These are phyloP conservation scores for Fraxinus cuspidata DNA, from an alignment of 257 asterid species.

Conservation along the genomic window DNA sequence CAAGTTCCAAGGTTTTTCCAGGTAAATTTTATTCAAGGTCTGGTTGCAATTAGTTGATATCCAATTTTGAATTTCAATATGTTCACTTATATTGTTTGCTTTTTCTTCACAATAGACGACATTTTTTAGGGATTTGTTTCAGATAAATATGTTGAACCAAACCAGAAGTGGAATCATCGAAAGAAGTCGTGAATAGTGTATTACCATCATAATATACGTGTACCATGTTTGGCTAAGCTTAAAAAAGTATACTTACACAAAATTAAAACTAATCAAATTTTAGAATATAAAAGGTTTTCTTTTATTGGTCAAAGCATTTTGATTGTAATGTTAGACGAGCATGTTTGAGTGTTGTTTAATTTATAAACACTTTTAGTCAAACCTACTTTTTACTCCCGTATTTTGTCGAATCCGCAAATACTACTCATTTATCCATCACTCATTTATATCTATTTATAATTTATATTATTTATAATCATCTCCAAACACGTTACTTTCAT, in stretches of 20 bases:
- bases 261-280: neutral
- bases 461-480: too few species aligned
- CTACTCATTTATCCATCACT: too few species aligned
- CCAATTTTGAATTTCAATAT: neutral
- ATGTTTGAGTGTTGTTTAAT: too few species aligned
- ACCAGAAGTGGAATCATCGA: neutral
- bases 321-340: neutral
- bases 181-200: neutral
- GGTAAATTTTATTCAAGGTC: constrained; percentile 49
- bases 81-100: constrained; percentile 1
- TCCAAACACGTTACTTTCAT: too few species aligned
- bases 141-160: neutral
- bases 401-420: too few species aligned
- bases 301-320: neutral
- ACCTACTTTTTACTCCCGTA: too few species aligned
- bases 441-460: too few species aligned
- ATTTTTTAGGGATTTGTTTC: neutral
- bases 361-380: too few species aligned
- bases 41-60: constrained; percentile 8
- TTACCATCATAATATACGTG: neutral
- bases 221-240: neutral
- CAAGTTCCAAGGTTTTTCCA: constrained; percentile 50
- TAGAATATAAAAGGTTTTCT: too few species aligned
- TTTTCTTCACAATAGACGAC: neutral
- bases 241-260: neutral